Evolutionary conservation across 2,329 filamentous ascomycete genomes (phyloP), one percentile per base, ranked within the genome.

Genomic region (Karstenula rhodostoma): DNA sequence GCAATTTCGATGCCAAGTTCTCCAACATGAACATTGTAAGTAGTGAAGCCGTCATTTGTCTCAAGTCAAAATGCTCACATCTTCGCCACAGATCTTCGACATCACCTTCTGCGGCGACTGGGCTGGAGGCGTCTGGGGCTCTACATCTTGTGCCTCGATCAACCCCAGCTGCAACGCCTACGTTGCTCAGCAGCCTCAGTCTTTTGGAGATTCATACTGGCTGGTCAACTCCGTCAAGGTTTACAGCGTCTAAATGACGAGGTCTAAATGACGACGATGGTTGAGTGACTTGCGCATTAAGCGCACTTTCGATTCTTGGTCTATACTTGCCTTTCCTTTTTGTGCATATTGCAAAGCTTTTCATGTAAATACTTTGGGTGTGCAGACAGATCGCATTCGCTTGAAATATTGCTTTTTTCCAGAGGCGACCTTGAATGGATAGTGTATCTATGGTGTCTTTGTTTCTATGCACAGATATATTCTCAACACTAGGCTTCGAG

Each of bases 91-190:
- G 66, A 72, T 84, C 23, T 81, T 86, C 58, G 81, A 86, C 64
- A 83, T 79, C 1, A 83, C 82, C 0, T 86, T 86, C 72, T 86
- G 84, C 61, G 84, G 85, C 35, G 81, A 84, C 56, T 86, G 84
- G 84, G 84, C 84, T 8, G 84, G 84, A 13, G 67, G 70, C 17
- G 79, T 81, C 2, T 85, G 77, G 76, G 67, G 69, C 10, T 69
- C 67, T 4, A 70, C 66, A 9, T 60, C 66, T 15, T 78, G 77
- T 57, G 65, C 75, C 12, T 42, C 62, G 40, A 56, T 66, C 2
- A 76, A 76, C 57, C 69, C 70, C 15, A 77, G 72, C 55, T 79
- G 77, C 53, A 71, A 69, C 48, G 75, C 71, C 29, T 79, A 78
- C 67, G 77, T 79, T 25, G 77, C 77, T 3, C 64, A 59, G 48